Base-by-base conservation (phyloP, 75 land plant species). In the Cunninghamia lanceolata region DNA sequence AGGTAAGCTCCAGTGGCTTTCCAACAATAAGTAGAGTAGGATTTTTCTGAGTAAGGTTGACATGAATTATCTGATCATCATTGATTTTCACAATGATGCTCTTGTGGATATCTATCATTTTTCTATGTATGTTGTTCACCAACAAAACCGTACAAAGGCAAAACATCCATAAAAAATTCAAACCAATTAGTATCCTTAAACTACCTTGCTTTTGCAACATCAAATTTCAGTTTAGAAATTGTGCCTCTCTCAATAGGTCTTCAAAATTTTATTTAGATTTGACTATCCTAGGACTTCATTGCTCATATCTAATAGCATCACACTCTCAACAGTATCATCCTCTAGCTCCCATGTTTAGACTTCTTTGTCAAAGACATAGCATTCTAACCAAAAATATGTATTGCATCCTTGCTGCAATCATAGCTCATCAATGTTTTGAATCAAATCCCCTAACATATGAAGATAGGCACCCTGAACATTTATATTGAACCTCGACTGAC, bases 111-210 rank as follows among this genome's bases (percentile, higher is more conserved):
- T 84, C 93, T 45, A 97, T 88, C 91, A 75, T 85, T 92, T 86
- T 90, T 95, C 42, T 92, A 94, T 85, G 93, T 90, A 86, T 89
- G 93, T 34, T 89, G 74, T 66, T 97, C 96, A 50, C 99, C 97
- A 85, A 97, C 95, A 91, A 92, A 95, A 14, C 95, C 96, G 98
- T 98, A 97, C 19, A 95, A 84, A 59, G 99, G 99, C 89, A 97
- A 89, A 86, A 85, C 92, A 97, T 97, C 99, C 87, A 97, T 90
- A 77, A 97, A 97, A 85, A 97, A 95, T 85, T 97, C 99, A 88
- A 97, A 97, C 97, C 96, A 95, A 88, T 97, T 93, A 56, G 99
- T 97, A 87, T 93, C 97, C 86, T 91, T 97, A 86, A 97, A 95
- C 38, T 92, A 91, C 59, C 79, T 88, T 52, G 89, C 96, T 81